Evolutionary conservation across 192 early-diverging fungal genomes (phyloP), one percentile per base, ranked within the genome.

Genomic region (Rhizophlyctis rosea): DNA sequence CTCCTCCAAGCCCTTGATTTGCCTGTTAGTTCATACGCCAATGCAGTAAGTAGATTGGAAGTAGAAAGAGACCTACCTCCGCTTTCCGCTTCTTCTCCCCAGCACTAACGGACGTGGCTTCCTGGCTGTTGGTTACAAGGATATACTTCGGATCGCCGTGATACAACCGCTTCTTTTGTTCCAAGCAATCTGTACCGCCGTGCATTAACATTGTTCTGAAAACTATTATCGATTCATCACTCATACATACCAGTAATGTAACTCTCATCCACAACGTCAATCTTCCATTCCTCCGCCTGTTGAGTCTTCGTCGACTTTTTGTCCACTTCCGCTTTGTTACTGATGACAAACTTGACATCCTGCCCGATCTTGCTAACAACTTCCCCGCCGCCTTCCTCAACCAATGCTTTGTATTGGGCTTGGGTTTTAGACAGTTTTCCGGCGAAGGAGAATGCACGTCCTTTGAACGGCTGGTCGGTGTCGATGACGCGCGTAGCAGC

Each of bases 391-490:
- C 24, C 65, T 0, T 33, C 52, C 32, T 50, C 57, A 35, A 67
- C 36, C 18, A 60, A 51, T 31, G 1, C 13, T 52, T 59, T 47
- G n/a, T 34, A 60, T 2, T 49, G 31, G 1, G 49, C 21, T 27
- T 59, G 57, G 39, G 56, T 32, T 3, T 67, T 25, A 25, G 28
- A 11, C 2, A 67, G 50, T 50, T 59, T 59, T 9, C 65, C 65
- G 24, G 49, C 57, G 23, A 30, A 58, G 39, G 23, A 3, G 44
- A 67, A 24, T 18, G 65, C 24, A 7, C 50, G 24, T 25, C 35
- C 32, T 24, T 48, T 35, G 51, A 67, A 67, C n/a, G 57, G 65
- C 27, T 48, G 59, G 13, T 58, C 57, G n/a, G 49, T 35, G 3
- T 59, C 48, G n/a, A 59, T 60, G 1, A 52, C 47, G 18, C n/a